Evolutionary conservation across 1,284 basidiomycete species (phyloP), one percentile per base, ranked within the genome.

Genomic region (Ceratobasidium sp.): DNA sequence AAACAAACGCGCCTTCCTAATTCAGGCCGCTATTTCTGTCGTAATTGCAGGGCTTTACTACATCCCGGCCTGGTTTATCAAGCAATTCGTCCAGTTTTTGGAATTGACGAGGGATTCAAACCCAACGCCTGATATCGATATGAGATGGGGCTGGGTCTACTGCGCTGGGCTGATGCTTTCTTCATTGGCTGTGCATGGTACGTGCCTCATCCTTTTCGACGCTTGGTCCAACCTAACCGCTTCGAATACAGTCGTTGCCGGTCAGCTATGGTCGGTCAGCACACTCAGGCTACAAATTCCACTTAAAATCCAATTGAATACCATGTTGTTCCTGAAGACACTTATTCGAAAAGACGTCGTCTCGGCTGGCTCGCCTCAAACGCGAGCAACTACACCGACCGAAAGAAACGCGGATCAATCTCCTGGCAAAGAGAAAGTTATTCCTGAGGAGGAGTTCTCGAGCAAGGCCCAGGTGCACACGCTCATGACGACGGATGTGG

Each of bases 391-490:
- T 0, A 82, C 81, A 0, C 81, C 81, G 7, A 80, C 80, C 3
- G 80, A 81, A 12, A 76, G 77, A 4, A 79, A 79, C 35, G 78
- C 78, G 30, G 70, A 81, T 20, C 80, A 82, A 33, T 8, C 38
- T 38, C 38, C 38, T 8, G 81, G 77, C 38, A 84, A 84, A 52
- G 84, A 80, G 41, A 80, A 83, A 59, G 80, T 84, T 27, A 79
- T 81, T 55, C 66, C 71, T 16, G 90, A 93, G 12, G 90, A 90
- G 68, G 92, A 93, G 62, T 95, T 97, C 81, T 94, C 91, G 10
- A 95, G 92, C 82, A 97, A 97, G 84, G 92, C 94, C 8, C 95
- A 97, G 85, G 92, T 97, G 81, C 94, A 96, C 92, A 94, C 91
- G 18, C 87, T 93, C 27, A 93, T 94, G 92, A 95, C 94, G 3